These are phyloP conservation scores for Hanseniaspora sp. DNA, from an alignment of 1,139 yeast genomes.

Conservation along the genomic window DNA sequence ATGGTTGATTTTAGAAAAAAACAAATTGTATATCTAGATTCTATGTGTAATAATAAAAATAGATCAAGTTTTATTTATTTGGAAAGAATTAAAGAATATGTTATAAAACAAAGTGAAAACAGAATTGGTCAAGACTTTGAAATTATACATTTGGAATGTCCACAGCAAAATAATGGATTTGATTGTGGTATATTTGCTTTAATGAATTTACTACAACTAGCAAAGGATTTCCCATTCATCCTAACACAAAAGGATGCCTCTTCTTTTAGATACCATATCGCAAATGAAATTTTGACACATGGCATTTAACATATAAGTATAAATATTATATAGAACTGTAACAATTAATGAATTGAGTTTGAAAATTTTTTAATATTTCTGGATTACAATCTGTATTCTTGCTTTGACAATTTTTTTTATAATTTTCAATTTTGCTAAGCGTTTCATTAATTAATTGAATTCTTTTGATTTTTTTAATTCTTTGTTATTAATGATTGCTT, in stretches of 20 bases:
- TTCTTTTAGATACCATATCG: conserved; percentile 48
- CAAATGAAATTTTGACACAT: conserved; percentile 4
- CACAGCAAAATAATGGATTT: conserved; percentile 79
- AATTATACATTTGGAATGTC: conserved; percentile 41
- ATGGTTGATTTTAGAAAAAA: conserved; percentile 53
- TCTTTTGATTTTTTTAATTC: conserved; percentile 6
- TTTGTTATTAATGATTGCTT: background rate
- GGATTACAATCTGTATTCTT: conserved; percentile 11
- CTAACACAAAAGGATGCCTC: conserved; percentile 23
- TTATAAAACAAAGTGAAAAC: conserved; percentile 44
- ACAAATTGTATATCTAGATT: conserved; percentile 64
- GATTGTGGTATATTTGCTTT: conserved; percentile 96
- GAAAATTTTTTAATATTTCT: conserved; percentile 20
- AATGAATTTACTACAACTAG: conserved; percentile 55
- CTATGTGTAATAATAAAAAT: conserved; percentile 43
- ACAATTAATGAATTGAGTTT: conserved; percentile 22
- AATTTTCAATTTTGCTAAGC: background rate
- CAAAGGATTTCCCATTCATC: conserved; percentile 30
- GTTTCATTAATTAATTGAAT: background rate
- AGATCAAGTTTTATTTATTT: conserved; percentile 43
- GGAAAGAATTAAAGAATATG: conserved; percentile 45
- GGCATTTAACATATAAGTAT: background rate
- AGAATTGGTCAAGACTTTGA: conserved; percentile 33
- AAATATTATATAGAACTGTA: background rate
- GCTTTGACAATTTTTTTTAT: conserved; percentile 18